Base-by-base conservation (phyloP, 768 basidiomycete genomes). In the Pleurotus citrinopileatus region DNA sequence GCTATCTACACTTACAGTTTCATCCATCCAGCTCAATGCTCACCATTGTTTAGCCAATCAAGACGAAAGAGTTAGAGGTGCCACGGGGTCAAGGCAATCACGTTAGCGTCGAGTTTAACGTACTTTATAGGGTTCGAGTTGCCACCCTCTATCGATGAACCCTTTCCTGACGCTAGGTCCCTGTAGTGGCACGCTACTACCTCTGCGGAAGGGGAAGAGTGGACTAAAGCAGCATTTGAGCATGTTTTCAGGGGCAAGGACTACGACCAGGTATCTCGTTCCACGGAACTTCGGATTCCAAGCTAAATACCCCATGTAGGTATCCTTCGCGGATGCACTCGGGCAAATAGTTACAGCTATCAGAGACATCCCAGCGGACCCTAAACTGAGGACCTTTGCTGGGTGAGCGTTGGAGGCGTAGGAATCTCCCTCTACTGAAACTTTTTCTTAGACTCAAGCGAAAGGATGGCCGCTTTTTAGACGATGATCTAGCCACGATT, bases 61-160 rank as follows among this genome's bases (percentile, higher is more conserved):
- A 71, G 15, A 50, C 29, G 20, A 66, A 67, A 27, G 67, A 75
- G 10, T 55, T 63, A 1, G 57, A 64, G 43, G 68, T 75, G 1
- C 60, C 59, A 1, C 75, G 82, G 4, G 89, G 87, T 4, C 69
- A 75, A 44, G 88, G 88, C 12, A 88, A 89, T 59, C 80, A 80
- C 54, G 75, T 76, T 53, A 87, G 85, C 26, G 73, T 86, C 25
- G 89, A 90, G 62, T 89, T 89, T 70, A 87, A 75, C 45, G 47
- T 76, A 15, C 63, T 78, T 1, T 79, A 79, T 63, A 53, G 75
- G 29, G 75, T 75, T 57, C 43, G 66, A 59, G 10, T 23, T 23
- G 17, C 19, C 32, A 2, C 25, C 40, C 7, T n/a, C 17, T 17
- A 44, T 23, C 27, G 23, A 13, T 9, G 9, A 26, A 20, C 6